phyloP scores from a whole-genome alignment of 768 basidiomycete species.

The Rhodotorula graminis region DNA sequence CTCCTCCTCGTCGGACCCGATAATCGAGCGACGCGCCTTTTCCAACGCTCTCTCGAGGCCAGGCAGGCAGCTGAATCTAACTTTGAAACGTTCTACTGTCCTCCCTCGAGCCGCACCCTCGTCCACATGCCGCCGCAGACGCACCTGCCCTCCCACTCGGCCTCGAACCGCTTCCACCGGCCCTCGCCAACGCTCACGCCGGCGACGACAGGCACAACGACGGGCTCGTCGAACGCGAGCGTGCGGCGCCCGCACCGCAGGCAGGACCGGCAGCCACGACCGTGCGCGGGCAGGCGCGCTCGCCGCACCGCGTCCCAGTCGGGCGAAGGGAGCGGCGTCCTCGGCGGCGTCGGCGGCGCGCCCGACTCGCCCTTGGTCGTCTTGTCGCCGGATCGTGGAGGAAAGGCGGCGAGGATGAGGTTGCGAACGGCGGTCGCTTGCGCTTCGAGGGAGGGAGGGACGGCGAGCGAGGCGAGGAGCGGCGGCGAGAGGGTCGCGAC shows the following conservation, averaged over 20 bases:
- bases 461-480: background rate
- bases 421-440: background rate
- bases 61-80: background rate
- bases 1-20: background rate
- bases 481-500: background rate
- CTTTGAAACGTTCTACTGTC: background rate
- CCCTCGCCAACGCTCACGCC: background rate
- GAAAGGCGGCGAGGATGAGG: background rate
- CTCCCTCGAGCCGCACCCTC: background rate
- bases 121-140: constrained; percentile 15
- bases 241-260: background rate
- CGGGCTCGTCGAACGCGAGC: background rate
- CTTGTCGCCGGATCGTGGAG: background rate
- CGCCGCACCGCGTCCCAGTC: constrained; percentile 8
- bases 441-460: background rate
- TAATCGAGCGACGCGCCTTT: background rate
- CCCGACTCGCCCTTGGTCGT: background rate
- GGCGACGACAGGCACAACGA: background rate
- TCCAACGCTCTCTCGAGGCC: background rate
- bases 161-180: constrained; percentile 8
- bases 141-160: constrained; percentile 22
- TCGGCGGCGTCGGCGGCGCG: background rate
- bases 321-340: background rate
- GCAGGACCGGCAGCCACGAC: background rate
- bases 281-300: background rate